Conservation (phyloP, 148 eudicot species). For the Rhododendron kiyosumense region DNA sequence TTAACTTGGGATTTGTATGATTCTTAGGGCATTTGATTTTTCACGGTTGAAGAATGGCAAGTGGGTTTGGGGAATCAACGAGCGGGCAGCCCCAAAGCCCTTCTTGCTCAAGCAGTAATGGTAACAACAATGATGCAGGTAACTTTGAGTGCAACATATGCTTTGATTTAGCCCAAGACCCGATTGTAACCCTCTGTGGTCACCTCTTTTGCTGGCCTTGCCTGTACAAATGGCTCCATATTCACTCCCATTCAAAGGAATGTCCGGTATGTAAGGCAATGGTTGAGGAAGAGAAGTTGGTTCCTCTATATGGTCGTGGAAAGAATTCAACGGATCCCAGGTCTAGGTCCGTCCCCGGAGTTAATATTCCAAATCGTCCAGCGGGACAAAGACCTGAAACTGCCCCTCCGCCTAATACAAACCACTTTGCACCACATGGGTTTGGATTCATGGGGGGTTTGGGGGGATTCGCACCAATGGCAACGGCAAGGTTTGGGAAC, state of each 20-base stretch:
- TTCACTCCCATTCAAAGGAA: slow-evolving; percentile 39
- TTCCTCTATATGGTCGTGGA: slow-evolving; percentile 57
- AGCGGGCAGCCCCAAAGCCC: slow-evolving; percentile 25
- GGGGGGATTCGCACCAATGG: slow-evolving; percentile 45
- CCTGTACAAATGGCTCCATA: slow-evolving; percentile 56
- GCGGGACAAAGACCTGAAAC: slow-evolving; percentile 57
- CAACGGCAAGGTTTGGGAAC: slow-evolving; percentile 58
- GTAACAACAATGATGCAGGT: slow-evolving; percentile 31
- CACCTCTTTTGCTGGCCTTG: slow-evolving; percentile 74
- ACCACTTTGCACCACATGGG: slow-evolving; percentile 50
- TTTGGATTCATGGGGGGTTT: slow-evolving; percentile 62
- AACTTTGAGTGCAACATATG: slow-evolving; percentile 62
- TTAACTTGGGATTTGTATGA: background rate
- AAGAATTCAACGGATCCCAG: slow-evolving; percentile 48
- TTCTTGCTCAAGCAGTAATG: slow-evolving; percentile 27
- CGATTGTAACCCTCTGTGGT: slow-evolving; percentile 58
- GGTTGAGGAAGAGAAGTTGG: slow-evolving; percentile 41
- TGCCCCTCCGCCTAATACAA: slow-evolving; percentile 34
- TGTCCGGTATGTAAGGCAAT: slow-evolving; percentile 58
- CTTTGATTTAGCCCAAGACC: slow-evolving; percentile 57
- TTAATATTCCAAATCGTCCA: slow-evolving; percentile 47
- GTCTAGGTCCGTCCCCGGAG: slow-evolving; percentile 36
- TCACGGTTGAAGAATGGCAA: slow-evolving; percentile 23
- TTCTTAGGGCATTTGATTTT: background rate
- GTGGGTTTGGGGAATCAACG: slow-evolving; percentile 37